These are phyloP conservation scores for Botrytis hyacinthi DNA, from an alignment of 2,329 filamentous ascomycete species.

Conservation along the genomic window DNA sequence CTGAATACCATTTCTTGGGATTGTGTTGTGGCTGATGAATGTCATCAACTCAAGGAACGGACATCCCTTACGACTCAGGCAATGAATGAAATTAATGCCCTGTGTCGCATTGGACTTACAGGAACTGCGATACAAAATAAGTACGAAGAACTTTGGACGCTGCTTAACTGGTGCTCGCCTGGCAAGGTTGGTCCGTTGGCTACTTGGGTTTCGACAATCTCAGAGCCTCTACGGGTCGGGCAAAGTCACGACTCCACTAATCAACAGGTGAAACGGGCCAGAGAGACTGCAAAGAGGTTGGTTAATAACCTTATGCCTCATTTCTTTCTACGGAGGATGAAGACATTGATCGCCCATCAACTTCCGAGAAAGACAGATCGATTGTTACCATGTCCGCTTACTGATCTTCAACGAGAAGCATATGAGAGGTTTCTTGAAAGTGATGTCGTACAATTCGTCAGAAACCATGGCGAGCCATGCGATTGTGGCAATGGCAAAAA, in stretches of 20 bases:
- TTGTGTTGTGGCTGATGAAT: slow-evolving; percentile 91
- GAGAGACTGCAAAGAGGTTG: slow-evolving; percentile 79
- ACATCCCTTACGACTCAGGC: slow-evolving; percentile 75
- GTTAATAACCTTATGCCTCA: slow-evolving; percentile 83
- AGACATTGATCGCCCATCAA: slow-evolving; percentile 86
- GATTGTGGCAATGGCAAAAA: slow-evolving; percentile 67
- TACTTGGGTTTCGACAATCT: slow-evolving; percentile 78
- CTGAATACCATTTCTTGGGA: slow-evolving; percentile 92
- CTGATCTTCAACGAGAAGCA: slow-evolving; percentile 73
- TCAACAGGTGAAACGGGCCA: slow-evolving; percentile 74
- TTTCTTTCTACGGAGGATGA: slow-evolving; percentile 91
- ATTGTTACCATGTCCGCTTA: slow-evolving; percentile 92
- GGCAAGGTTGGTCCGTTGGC: slow-evolving; percentile 65
- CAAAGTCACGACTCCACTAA: slow-evolving; percentile 84
- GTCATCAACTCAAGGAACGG: slow-evolving; percentile 81
- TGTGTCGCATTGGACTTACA: slow-evolving; percentile 89
- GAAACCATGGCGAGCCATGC: slow-evolving; percentile 65
- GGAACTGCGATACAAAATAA: slow-evolving; percentile 98
- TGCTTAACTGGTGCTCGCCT: slow-evolving; percentile 95
- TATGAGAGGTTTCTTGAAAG: slow-evolving; percentile 81
- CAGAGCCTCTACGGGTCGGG: slow-evolving; percentile 76
- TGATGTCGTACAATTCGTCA: slow-evolving; percentile 67
- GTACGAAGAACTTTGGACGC: slow-evolving; percentile 94
- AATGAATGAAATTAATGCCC: slow-evolving; percentile 85
- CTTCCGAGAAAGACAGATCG: slow-evolving; percentile 91